Evolutionary conservation across 2,329 filamentous ascomycete species (phyloP).

Genomic region (Chaetomiaceae sp.): DNA sequence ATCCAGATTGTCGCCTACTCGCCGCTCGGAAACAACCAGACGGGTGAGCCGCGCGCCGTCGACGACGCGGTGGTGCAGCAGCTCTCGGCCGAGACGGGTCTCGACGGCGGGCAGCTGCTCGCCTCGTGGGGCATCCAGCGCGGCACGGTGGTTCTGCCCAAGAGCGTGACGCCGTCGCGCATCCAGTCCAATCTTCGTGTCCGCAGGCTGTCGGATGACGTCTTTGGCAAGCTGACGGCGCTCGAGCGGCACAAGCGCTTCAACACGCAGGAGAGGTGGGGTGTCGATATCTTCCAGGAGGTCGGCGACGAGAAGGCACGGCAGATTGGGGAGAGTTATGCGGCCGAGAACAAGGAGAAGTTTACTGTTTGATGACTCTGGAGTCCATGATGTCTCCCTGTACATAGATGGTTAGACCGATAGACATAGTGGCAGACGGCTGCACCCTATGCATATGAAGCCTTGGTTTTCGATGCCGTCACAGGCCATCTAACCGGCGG

Average conservation of each 20-base stretch:
- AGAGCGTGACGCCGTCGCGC: background rate
- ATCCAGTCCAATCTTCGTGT: background rate
- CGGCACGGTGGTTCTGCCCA: background rate
- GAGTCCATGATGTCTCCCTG: no score
- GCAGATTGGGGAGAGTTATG: background rate
- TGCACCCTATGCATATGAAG: no score
- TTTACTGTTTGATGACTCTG: background rate
- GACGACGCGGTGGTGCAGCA: background rate
- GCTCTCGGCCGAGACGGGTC: background rate
- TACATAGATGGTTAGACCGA: no score
- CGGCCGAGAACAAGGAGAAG: background rate
- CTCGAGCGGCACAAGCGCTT: constrained; percentile 3
- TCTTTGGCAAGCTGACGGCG: background rate
- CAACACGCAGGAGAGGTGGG: background rate
- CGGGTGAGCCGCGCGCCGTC: background rate
- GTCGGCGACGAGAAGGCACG: background rate
- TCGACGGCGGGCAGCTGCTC: background rate
- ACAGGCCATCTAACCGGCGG: background rate
- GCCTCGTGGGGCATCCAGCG: constrained; percentile 2
- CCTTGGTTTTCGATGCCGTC: background rate
- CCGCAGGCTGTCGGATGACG: background rate
- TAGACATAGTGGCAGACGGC: no score
- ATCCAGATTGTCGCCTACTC: background rate
- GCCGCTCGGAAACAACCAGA: constrained; percentile 1
- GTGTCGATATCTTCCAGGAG: background rate